These are phyloP conservation scores for Hordeum marinum DNA, from an alignment of 176 grass and related monocot species.

Conservation along the genomic window DNA sequence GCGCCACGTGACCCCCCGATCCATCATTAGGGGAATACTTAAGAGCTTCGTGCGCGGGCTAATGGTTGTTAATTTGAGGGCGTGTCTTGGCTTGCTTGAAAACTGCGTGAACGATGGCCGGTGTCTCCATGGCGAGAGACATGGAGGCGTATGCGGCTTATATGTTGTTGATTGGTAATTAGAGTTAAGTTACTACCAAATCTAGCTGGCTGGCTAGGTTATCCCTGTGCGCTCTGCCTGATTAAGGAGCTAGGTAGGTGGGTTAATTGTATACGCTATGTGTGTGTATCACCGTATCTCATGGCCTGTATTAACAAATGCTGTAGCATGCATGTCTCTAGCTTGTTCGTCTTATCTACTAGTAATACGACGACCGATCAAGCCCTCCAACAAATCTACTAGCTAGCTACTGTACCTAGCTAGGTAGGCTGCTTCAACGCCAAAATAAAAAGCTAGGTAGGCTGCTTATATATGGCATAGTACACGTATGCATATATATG, in stretches of 20 bases:
- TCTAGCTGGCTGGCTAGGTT: background rate
- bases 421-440: background rate
- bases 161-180: background rate
- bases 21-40: background rate
- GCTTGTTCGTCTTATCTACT: background rate
- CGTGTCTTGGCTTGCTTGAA: background rate
- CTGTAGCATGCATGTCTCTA: background rate
- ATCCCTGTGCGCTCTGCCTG: background rate
- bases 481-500: background rate
- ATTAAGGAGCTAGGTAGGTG: background rate
- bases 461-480: too few species aligned
- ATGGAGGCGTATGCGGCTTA: background rate
- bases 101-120: conserved; percentile 1
- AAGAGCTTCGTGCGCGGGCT: background rate
- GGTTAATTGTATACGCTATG: background rate
- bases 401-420: background rate
- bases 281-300: background rate
- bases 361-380: background rate
- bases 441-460: background rate
- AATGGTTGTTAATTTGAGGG: conserved; percentile 12
- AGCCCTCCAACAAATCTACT: background rate
- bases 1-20: conserved; percentile 20
- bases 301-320: background rate
- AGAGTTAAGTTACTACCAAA: background rate
- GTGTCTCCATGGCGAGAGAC: conserved; percentile 18